Evolutionary conservation across 441 rosid genomes (phyloP).

Genomic region (Brassica hybrid): DNA sequence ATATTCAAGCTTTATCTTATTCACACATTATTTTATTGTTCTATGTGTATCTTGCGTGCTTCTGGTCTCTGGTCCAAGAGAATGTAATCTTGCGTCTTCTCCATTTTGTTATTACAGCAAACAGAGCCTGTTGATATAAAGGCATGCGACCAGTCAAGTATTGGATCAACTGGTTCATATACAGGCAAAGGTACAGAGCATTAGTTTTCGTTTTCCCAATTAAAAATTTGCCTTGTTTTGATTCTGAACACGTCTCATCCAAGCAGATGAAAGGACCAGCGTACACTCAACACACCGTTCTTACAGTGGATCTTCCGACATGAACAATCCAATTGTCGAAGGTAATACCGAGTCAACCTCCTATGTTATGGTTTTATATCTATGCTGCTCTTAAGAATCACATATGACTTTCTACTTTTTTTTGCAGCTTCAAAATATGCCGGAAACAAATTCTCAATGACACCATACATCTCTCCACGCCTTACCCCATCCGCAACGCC

Average conservation of each 20-base stretch:
- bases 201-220: neutral
- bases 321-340: too few relatives aligned
- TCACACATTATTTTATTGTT: too few relatives aligned
- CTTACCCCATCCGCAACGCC: conserved; percentile 87
- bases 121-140: conserved; percentile 76
- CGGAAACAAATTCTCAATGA: conserved; percentile 69
- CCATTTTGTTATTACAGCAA: conserved; percentile 44
- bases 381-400: too few relatives aligned
- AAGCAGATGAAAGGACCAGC: conserved; percentile 56
- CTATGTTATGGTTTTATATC: too few relatives aligned
- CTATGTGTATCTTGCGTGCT: conserved; percentile 7
- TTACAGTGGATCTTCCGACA: conserved; percentile 44
- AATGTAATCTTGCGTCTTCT: conserved; percentile 9
- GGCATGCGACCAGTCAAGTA: conserved; percentile 70
- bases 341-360: too few relatives aligned
- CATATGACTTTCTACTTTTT: too few relatives aligned
- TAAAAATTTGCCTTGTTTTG: neutral
- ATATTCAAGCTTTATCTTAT: conserved; percentile 15
- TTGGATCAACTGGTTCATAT: conserved; percentile 51
- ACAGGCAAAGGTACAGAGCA: conserved; percentile 61
- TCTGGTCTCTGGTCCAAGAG: conserved; percentile 10
- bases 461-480: conserved; percentile 82
- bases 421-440: too few relatives aligned
- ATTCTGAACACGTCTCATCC: neutral
- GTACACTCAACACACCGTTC: conserved; percentile 45